A percentile compares a stretch with the other conserved stretches of the same genome.
These are phyloP conservation scores for Plasmodium knowlesi DNA, from an alignment of 169 alveolate genomes.

Conservation along the genomic window DNA sequence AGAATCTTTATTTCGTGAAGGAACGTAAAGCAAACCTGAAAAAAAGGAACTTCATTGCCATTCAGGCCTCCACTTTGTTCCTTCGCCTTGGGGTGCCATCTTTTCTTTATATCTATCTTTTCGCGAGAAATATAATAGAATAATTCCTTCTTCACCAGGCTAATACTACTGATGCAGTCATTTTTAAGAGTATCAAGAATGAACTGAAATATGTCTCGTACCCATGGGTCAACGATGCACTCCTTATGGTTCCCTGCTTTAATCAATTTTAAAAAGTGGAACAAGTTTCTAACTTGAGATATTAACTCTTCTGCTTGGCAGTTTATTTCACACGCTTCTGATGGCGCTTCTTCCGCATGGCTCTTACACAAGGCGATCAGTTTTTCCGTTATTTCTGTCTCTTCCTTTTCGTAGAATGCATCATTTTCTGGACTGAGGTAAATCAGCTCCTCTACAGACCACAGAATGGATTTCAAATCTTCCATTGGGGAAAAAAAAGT, in stretches of 20 bases:
- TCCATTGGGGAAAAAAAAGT: conserved; percentile 22
- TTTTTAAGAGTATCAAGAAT: conserved; percentile 4
- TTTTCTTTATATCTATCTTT: neutral
- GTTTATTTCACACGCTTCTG: neutral
- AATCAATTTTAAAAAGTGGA: conserved; percentile 18
- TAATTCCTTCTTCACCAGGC: conserved; percentile 20
- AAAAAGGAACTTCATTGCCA: neutral
- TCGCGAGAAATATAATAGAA: conserved; percentile 5
- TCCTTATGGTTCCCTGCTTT: conserved; percentile 30
- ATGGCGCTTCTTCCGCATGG: neutral
- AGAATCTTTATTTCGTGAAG: conserved; percentile 44
- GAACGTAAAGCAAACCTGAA: conserved; percentile 6
- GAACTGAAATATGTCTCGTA: conserved; percentile 31
- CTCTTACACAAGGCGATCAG: conserved; percentile 1
- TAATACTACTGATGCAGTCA: neutral
- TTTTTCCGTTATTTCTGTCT: neutral
- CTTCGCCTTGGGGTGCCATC: neutral
- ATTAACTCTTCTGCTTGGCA: neutral
- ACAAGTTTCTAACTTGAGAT: neutral
- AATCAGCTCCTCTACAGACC: conserved; percentile 73
- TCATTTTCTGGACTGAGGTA: conserved; percentile 39
- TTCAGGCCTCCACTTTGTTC: neutral
- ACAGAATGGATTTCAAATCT: conserved; percentile 15
- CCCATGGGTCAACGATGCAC: conserved; percentile 39
- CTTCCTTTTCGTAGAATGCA: conserved; percentile 13